phyloP scores from a whole-genome alignment of 78 protist species.

The Dictyostelium capitatum region DNA sequence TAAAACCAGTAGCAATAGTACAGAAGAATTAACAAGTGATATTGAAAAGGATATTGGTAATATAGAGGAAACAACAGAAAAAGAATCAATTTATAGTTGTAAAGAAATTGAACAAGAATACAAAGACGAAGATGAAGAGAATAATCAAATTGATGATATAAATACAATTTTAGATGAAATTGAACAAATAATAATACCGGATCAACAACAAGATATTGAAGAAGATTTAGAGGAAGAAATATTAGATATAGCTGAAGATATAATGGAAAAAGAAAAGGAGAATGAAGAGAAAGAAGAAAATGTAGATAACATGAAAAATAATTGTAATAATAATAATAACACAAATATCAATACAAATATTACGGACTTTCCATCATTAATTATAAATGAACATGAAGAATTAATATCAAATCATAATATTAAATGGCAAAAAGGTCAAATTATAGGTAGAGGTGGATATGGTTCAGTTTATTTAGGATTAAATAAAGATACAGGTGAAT shows the following conservation, averaged over 20 bases:
- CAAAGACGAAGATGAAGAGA: not conserved
- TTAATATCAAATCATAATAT: slow-evolving; percentile 41
- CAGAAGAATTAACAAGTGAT: too few species aligned
- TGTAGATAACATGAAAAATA: not conserved
- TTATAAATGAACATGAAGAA: slow-evolving; percentile 71
- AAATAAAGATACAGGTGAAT: slow-evolving; percentile 85
- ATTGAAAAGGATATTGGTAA: not conserved
- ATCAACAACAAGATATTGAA: not conserved
- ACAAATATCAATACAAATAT: not conserved
- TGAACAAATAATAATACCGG: not conserved
- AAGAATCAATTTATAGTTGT: not conserved
- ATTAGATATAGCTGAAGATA: not conserved
- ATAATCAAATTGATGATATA: not conserved
- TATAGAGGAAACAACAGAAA: not conserved
- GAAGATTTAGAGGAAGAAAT: not conserved
- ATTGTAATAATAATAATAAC: not conserved
- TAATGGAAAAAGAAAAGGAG: not conserved
- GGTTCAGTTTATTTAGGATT: slow-evolving; percentile 90
- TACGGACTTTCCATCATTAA: slow-evolving; percentile 64
- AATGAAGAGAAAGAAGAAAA: not conserved
- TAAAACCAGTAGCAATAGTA: too few species aligned
- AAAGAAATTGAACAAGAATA: not conserved
- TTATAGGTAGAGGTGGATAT: slow-evolving; percentile 88
- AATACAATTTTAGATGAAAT: not conserved
- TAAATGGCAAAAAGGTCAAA: slow-evolving; percentile 82